Percentiles rank a stretch among this genome's conserved stretches.
Conservation (phyloP, 2,329 filamentous ascomycete genomes). For the Penicillium sp. region DNA sequence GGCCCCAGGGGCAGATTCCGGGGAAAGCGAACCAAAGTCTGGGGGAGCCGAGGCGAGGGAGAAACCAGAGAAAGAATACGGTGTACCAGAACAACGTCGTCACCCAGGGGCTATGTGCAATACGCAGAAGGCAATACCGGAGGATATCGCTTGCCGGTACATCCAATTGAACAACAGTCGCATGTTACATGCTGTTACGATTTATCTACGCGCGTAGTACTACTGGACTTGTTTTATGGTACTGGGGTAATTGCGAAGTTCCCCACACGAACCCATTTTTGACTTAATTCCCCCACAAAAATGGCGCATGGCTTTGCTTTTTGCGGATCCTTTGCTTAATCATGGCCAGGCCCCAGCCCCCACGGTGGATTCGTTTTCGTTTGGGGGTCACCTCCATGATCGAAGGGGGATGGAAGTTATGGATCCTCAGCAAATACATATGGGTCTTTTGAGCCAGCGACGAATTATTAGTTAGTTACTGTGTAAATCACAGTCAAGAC, state of each 20-base stretch:
- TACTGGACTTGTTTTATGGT: neutral
- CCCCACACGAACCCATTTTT: slow-evolving; percentile 26
- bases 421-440: neutral
- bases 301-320: slow-evolving; percentile 23
- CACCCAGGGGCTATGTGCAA: slow-evolving; percentile 7
- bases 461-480: too few relatives aligned
- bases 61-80: neutral
- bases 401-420: neutral
- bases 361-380: neutral
- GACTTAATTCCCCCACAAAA: slow-evolving; percentile 26
- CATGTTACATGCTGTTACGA: neutral
- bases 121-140: too few relatives aligned
- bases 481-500: too few relatives aligned
- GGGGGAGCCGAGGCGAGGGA: slow-evolving; percentile 3
- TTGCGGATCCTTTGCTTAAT: slow-evolving; percentile 18
- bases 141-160: slow-evolving; percentile 6
- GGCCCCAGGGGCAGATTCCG: slow-evolving; percentile 2
- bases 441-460: neutral
- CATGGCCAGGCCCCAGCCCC: slow-evolving; percentile 14
- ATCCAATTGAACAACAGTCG: slow-evolving; percentile 2
- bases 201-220: too few relatives aligned
- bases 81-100: neutral
- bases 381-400: neutral
- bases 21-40: slow-evolving; percentile 6
- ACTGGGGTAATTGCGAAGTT: slow-evolving; percentile 10